Base-by-base conservation (phyloP, 495 filamentous ascomycete genomes). In the Penicillium maclennaniae region DNA sequence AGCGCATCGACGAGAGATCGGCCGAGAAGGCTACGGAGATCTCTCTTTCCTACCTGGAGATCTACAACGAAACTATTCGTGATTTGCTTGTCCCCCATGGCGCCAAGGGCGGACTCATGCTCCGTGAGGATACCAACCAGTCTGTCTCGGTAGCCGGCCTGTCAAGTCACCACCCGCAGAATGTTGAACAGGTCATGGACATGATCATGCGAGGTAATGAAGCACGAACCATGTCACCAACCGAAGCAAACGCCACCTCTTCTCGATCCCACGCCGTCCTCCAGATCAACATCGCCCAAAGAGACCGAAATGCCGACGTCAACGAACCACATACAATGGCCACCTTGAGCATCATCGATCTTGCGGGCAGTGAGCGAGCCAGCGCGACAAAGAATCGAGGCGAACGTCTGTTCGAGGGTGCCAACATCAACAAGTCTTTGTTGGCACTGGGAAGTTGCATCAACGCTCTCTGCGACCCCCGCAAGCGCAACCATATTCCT, bases 51-150 rank as follows among this genome's bases (percentile, higher is more conserved):
- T 99, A 97, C 68, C 81, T 99, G 15, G 93, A 99, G 66, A 99
- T 99, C 43, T 99, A 99, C 76, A 99, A 99, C 65, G 93, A 99
- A 70, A 97, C 92, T 0, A 99, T 99, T 54, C 87, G 93, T 38
- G 93, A 99, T 69, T 73, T 99, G 59, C 80, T 99, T 10, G 86
- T 95, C 17, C 87, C 89, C 5, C 88, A 89, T 23, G 89, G 87
- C 28, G 87, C 85, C 67, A 97, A 96, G 69, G 80, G 83, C 54
- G 88, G 89, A 15, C 69, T 99, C 59, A 95, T 95, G 85, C 81
- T 99, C 16, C 88, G 93, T 28, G 93, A 99, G 73, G 93, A 99
- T 70, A 84, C 84, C 12, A 89, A 97, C 68, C 90, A 96, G 69
- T 85, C 88, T 14, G 95, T 99, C 23, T 91, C 91, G 0, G 95